phyloP scores from a whole-genome alignment of 805 yeast genomes.

The Groenewaldozyma tartarivorans region DNA sequence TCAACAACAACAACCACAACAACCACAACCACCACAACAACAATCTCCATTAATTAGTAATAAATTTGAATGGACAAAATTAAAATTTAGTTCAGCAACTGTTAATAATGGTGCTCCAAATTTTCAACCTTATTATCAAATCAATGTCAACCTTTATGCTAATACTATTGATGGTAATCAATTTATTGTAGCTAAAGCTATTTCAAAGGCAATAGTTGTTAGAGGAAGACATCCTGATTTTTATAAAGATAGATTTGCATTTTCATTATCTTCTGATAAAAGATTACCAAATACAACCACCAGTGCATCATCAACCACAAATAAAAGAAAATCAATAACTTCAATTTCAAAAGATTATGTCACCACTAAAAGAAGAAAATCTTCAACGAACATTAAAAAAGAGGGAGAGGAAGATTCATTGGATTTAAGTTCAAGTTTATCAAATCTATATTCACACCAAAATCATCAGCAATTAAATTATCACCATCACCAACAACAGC shows the following conservation, averaged over 20 bases:
- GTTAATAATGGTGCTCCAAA: conserved; percentile 12
- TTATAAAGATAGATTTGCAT: conserved; percentile 34
- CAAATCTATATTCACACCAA: not conserved
- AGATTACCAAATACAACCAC: too few relatives aligned
- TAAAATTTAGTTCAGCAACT: conserved; percentile 10
- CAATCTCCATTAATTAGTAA: not conserved
- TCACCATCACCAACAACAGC: not conserved
- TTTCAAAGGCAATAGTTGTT: conserved; percentile 41
- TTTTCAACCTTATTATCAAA: conserved; percentile 8
- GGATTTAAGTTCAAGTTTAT: not conserved
- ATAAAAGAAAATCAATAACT: not conserved
- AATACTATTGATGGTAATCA: conserved; percentile 2
- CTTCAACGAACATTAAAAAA: too few relatives aligned
- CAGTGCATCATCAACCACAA: not conserved
- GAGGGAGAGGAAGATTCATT: too few relatives aligned
- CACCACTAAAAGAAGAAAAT: not conserved
- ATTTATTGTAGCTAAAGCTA: conserved; percentile 1
- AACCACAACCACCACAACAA: not conserved
- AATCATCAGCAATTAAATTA: not conserved
- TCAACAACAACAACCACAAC: too few relatives aligned
- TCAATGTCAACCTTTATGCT: conserved; percentile 4
- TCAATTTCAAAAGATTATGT: not conserved
- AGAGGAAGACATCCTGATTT: conserved; percentile 57
- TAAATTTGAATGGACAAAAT: conserved; percentile 5
- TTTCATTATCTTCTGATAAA: conserved; percentile 1